These are phyloP conservation scores for Cucumis hystrix DNA, from an alignment of 306 rosid species.

Conservation along the genomic window DNA sequence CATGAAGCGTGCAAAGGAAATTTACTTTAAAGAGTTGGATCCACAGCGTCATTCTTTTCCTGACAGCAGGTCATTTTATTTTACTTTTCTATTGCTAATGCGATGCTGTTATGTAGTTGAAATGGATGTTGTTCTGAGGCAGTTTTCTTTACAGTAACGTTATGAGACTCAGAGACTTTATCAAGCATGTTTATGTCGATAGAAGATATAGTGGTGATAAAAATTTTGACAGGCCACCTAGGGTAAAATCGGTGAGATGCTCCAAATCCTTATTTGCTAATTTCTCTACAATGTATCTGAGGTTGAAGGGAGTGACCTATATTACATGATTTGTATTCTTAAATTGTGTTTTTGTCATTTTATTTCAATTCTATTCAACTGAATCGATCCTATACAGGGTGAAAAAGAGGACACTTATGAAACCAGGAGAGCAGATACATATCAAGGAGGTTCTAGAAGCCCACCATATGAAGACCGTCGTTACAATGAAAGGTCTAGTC, in stretches of 20 bases:
- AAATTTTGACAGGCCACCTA: constrained; percentile 58
- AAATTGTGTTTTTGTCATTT: background rate
- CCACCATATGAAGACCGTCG: constrained; percentile 73
- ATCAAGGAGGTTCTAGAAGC: constrained; percentile 76
- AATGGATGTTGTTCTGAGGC: constrained; percentile 25
- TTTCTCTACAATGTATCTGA: background rate
- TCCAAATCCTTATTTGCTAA: background rate
- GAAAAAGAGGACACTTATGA: constrained; percentile 66
- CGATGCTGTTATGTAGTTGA: background rate
- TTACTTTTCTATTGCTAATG: background rate
- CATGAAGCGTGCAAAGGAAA: constrained; percentile 65
- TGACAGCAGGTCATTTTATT: constrained; percentile 47
- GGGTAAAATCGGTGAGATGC: constrained; percentile 38
- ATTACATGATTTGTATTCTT: background rate
- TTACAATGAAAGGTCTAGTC: constrained; percentile 65
- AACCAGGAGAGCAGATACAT: constrained; percentile 39
- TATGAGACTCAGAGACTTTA: constrained; percentile 78
- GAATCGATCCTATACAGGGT: constrained; percentile 36
- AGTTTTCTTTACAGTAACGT: constrained; percentile 58
- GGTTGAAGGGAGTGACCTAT: background rate
- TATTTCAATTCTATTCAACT: background rate
- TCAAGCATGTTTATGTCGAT: constrained; percentile 91
- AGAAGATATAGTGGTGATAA: constrained; percentile 68
- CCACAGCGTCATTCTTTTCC: constrained; percentile 69
- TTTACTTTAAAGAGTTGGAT: constrained; percentile 89